These are phyloP conservation scores for Amesomyces nigricolor DNA, from an alignment of 2,329 filamentous ascomycete genomes.

Conservation along the genomic window DNA sequence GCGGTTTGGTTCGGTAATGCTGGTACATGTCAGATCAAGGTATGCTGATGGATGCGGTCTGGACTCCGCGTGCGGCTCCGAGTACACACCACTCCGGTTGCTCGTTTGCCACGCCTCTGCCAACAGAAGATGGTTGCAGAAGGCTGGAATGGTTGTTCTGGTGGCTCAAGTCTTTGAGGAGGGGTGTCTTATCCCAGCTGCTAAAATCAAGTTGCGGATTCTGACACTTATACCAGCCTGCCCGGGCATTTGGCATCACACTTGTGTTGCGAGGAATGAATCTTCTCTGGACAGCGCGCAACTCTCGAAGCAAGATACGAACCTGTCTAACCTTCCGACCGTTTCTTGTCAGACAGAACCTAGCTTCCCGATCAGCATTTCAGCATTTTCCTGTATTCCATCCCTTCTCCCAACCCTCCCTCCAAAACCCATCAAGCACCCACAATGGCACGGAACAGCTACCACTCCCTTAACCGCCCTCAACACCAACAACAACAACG, in stretches of 20 bases:
- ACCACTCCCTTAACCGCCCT: not conserved
- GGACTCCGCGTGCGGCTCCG: constrained; percentile 4
- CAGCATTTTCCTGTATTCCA: not conserved
- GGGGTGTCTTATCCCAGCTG: not conserved
- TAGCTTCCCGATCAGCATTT: not conserved
- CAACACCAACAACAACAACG: not conserved
- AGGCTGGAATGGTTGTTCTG: not conserved
- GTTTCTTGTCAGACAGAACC: too few species aligned
- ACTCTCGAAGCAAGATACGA: not conserved
- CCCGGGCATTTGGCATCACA: not conserved
- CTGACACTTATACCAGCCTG: not conserved
- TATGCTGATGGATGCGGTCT: not conserved
- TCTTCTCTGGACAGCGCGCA: not conserved
- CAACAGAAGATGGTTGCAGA: not conserved
- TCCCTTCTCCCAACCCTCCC: too few species aligned
- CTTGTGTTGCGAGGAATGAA: constrained; percentile 1
- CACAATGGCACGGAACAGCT: constrained; percentile 3
- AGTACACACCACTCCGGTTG: not conserved
- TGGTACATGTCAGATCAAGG: not conserved
- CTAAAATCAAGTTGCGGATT: not conserved
- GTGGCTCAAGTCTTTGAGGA: not conserved
- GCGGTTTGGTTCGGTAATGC: not conserved
- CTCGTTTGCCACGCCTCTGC: not conserved
- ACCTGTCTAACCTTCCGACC: not conserved
- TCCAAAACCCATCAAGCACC: not conserved